Evolutionary conservation across 2,329 filamentous ascomycete species (phyloP), one percentile per base, ranked within the genome.

Genomic region (Fusarium annulatum): DNA sequence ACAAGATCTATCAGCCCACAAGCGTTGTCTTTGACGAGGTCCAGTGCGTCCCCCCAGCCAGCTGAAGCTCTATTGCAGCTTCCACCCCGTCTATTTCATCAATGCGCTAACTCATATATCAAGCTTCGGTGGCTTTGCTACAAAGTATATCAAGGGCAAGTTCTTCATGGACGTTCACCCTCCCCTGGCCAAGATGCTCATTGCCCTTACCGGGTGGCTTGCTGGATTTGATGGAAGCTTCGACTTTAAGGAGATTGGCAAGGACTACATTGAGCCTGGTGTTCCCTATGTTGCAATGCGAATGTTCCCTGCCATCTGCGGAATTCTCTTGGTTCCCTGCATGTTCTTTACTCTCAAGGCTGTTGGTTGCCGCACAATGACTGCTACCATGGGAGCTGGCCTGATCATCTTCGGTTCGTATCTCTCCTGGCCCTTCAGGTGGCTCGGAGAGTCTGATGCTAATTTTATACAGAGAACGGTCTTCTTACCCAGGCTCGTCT

Each of bases 151-250:
- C 88, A 98, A 99, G 88, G 96, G 96, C 80, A 93, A 89, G 82
- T 99, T 99, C 89, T 99, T 99, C 84, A 99, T 99, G 96, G 96
- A 99, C 82, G 96, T 99, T n/a, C 96, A 99, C 82, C 96, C 96
- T 38, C 96, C 96, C 51, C 88, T 99, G 69, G 96, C 96, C 75
- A 99, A 99, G 87, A 90, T 99, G 81, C 91, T 99, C 76, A 96
- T 99, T 79, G 97, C 96, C 59, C 90, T 99, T 69, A 95, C 95
- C 73, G 96, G 96, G 77, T 99, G 93, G 92, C 84, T 98, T 73
- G 96, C 95, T 78, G 96, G 96, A 61, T 99, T 98, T 82, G 90
- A 98, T 80, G 96, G 96, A 74, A 88, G 94, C 72, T 99, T 99
- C 82, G 96, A 98, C 83, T 99, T 99, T 88, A 99, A 98, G 87